Base-by-base conservation (phyloP, 495 filamentous ascomycete species). In the Xylaria intraflava region DNA sequence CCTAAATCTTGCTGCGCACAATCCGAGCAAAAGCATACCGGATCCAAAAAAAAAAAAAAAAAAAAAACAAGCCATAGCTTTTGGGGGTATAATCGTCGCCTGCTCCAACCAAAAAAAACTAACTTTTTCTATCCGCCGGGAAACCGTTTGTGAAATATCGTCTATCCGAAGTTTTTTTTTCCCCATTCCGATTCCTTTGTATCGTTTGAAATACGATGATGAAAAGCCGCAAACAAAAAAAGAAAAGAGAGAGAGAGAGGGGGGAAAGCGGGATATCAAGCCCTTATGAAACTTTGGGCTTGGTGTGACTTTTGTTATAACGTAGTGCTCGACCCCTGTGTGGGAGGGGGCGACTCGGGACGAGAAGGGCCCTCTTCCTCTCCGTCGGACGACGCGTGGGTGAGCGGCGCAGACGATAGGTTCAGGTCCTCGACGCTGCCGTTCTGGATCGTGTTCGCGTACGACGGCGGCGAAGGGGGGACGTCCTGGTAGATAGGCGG, bases 401-500 rank as follows among this genome's bases (percentile, higher is more conserved):
- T 17, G 35, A 17, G 2, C 35, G 31, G 14, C 6, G 11, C 30
- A n/a, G 50, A 10, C 35, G 43, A 41, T 14, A 55, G 29, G 45
- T 16, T 35, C 4, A 66, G 29, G 17, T 63, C 62, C 46, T 67
- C 62, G 16, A 62, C 57, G 46, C 51, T 58, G 42, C 56, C 62
- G 17, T 57, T 38, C 46, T 58, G 58, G 4, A 59, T 39, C 9
- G 65, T 56, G 10, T 48, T 56, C 1, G 62, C 62, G 57, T 98
- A 97, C 2, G 78, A 79, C 0, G 93, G 93, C 29, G 93, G 93
- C 41, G 86, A 88, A 7, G 82, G 83, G 0, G 92, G 91, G 24
- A 99, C 90, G 64, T 97, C 88, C 71, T 93, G 87, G 64, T 99
- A 99, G 62, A 92, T 82, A 0, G 93, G 93, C 31, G 93, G 93